Evolutionary conservation across 257 asterid species (phyloP).

Genomic region (Scutellaria baicalensis): DNA sequence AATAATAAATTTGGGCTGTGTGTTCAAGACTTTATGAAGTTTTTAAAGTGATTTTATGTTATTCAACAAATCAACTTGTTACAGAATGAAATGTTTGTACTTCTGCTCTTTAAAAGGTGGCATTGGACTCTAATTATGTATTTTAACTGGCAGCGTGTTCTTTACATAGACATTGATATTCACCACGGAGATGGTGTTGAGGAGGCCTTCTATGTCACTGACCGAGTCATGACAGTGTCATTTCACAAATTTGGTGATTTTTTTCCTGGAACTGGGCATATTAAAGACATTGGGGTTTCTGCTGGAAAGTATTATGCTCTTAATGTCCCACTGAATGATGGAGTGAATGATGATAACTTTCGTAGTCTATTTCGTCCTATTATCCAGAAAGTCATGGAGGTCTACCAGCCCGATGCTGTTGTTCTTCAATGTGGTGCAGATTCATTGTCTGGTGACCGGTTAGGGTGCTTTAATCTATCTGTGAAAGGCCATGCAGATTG

Average conservation of each 20-base stretch:
- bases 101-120: background rate
- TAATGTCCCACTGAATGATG: slow-evolving; percentile 43
- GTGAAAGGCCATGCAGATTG: slow-evolving; percentile 52
- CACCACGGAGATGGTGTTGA: slow-evolving; percentile 54
- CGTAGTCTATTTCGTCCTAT: slow-evolving; percentile 36
- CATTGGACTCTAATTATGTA: slow-evolving; percentile 16
- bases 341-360: slow-evolving; percentile 33
- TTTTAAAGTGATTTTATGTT: background rate
- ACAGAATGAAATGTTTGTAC: background rate
- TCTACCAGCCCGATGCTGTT: slow-evolving; percentile 42
- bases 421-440: slow-evolving; percentile 52
- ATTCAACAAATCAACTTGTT: background rate
- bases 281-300: slow-evolving; percentile 27
- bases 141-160: slow-evolving; percentile 36
- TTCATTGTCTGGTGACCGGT: slow-evolving; percentile 39
- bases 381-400: slow-evolving; percentile 38
- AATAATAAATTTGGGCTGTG: background rate
- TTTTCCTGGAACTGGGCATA: slow-evolving; percentile 44
- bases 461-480: slow-evolving; percentile 41
- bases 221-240: slow-evolving; percentile 45
- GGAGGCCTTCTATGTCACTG: slow-evolving; percentile 41
- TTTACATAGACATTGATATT: slow-evolving; percentile 43
- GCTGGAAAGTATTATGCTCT: slow-evolving; percentile 42
- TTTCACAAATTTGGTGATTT: slow-evolving; percentile 42
- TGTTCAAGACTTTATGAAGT: background rate